phyloP scores from a whole-genome alignment of 2,329 filamentous ascomycete species.

The Trichoderma hamatum region DNA sequence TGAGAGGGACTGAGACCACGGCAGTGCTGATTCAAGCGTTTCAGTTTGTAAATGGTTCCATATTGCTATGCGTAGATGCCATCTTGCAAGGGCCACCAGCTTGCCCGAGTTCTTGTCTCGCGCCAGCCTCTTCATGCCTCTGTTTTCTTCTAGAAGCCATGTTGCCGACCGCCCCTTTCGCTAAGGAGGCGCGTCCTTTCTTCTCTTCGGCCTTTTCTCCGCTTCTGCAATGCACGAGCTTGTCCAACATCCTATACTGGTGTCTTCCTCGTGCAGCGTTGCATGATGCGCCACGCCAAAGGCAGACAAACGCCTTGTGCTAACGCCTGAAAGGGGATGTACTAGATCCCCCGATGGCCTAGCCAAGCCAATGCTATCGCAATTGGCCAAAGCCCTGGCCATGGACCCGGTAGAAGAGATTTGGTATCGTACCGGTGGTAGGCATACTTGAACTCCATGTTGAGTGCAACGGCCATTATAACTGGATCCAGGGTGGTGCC shows the following conservation, averaged over 20 bases:
- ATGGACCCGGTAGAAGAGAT: conserved; percentile 13
- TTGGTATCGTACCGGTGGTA: not conserved
- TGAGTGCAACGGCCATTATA: not conserved
- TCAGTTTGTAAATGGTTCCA: not conserved
- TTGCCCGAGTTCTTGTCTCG: not conserved
- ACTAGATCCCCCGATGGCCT: conserved; percentile 10
- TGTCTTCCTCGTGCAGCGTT: not conserved
- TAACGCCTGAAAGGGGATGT: conserved; percentile 22
- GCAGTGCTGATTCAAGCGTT: not conserved
- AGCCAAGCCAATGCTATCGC: conserved; percentile 2
- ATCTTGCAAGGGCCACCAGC: not conserved
- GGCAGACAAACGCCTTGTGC: conserved; percentile 18
- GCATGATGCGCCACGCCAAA: conserved; percentile 26
- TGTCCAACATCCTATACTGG: not conserved
- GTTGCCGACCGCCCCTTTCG: not conserved
- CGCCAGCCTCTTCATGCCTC: not conserved
- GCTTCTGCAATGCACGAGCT: not conserved
- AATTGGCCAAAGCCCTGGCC: conserved; percentile 18
- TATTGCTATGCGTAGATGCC: not conserved
- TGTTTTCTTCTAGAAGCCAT: not conserved
- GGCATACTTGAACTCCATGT: not conserved
- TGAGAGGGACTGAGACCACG: not conserved
- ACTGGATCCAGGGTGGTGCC: not conserved
- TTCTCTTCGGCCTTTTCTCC: not conserved
- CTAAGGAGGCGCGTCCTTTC: not conserved